phyloP scores from a whole-genome alignment of 2,329 filamentous ascomycete genomes.

The Fusarium euwallaceae region DNA sequence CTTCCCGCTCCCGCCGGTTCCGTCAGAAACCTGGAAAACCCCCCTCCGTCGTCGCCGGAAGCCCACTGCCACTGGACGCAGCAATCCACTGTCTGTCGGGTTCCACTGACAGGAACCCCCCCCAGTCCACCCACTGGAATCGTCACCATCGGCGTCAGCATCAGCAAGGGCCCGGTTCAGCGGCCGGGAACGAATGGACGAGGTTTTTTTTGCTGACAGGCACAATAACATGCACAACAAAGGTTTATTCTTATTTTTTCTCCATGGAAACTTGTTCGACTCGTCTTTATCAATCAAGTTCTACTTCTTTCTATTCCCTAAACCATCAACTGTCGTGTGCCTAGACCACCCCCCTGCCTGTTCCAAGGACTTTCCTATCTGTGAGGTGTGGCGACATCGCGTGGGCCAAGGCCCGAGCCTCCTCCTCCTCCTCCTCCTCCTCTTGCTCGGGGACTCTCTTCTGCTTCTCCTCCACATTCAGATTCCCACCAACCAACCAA shows the following conservation, averaged over 20 bases:
- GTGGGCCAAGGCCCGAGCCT: constrained; percentile 31
- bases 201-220: constrained; percentile 7
- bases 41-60: constrained; percentile 6
- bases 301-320: not conserved
- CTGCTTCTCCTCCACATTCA: constrained; percentile 38
- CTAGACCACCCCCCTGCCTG: not conserved
- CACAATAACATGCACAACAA: not conserved
- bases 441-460: not conserved
- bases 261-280: not conserved
- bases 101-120: constrained; percentile 1
- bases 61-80: constrained; percentile 16
- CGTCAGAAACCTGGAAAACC: constrained; percentile 12
- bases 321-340: not conserved
- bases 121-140: not conserved
- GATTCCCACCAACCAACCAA: constrained; percentile 28
- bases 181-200: not conserved
- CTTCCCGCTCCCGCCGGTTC: constrained; percentile 29
- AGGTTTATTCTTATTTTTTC: not conserved
- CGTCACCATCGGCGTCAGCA: constrained; percentile 5
- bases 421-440: not conserved
- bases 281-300: not conserved
- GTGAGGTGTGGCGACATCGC: constrained; percentile 42
- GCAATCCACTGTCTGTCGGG: not conserved
- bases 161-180: constrained; percentile 4
- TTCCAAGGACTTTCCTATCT: not conserved